These are phyloP conservation scores for Torulaspora indica DNA, from an alignment of 805 yeast species.

Conservation along the genomic window DNA sequence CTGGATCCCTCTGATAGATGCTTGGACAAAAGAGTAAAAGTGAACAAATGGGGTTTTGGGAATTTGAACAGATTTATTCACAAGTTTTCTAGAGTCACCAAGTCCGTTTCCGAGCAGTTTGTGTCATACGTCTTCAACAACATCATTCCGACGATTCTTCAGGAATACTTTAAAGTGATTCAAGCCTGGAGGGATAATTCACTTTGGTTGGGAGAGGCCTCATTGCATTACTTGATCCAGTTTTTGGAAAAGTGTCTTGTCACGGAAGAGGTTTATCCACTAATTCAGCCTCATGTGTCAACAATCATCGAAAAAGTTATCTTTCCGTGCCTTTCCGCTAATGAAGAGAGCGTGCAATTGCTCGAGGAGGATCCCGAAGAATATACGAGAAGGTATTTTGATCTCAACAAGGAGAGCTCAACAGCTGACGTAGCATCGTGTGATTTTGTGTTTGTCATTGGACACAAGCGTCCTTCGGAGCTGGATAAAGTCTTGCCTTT, in stretches of 20 bases:
- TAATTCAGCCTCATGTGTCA: constrained; percentile 60
- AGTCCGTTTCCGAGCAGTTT: constrained; percentile 46
- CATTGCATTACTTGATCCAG: constrained; percentile 60
- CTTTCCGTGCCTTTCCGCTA: constrained; percentile 71
- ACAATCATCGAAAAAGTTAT: constrained; percentile 63
- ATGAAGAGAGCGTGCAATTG: constrained; percentile 57
- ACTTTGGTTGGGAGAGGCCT: constrained; percentile 61
- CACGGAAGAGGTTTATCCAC: constrained; percentile 53
- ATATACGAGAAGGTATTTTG: constrained; percentile 69
- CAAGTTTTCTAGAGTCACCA: constrained; percentile 51
- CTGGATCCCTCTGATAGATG: constrained; percentile 46
- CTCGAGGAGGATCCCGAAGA: constrained; percentile 81
- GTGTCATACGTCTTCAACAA: constrained; percentile 48
- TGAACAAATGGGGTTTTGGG: constrained; percentile 85
- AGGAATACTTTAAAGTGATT: constrained; percentile 50
- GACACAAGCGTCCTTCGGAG: constrained; percentile 49
- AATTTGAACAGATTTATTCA: constrained; percentile 66
- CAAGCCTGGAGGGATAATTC: constrained; percentile 38
- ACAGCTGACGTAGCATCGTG: constrained; percentile 81
- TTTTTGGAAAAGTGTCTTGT: constrained; percentile 61
- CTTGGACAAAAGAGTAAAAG: constrained; percentile 53
- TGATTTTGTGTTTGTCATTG: constrained; percentile 63
- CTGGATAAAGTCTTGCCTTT: constrained; percentile 52
- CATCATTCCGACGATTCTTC: constrained; percentile 67
- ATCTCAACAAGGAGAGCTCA: constrained; percentile 54